Percentiles rank a stretch among this genome's conserved stretches.
Conservation (phyloP, 495 filamentous ascomycete genomes). For the Podospora anserina region DNA sequence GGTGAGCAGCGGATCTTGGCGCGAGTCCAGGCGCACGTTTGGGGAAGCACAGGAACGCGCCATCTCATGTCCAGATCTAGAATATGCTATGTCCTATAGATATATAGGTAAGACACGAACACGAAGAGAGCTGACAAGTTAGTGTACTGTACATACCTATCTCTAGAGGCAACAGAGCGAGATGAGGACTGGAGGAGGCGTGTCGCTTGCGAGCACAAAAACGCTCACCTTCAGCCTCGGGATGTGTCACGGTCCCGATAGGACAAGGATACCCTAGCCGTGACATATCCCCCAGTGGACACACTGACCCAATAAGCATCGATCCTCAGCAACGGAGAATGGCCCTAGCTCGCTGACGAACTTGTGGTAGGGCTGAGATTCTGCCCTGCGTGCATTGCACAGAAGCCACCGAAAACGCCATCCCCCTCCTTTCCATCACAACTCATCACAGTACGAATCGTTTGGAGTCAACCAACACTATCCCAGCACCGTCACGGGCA, state of each 20-base stretch:
- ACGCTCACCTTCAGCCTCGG: not conserved
- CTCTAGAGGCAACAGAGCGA: not conserved
- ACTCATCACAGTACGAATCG: not conserved
- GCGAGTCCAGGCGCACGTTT: not conserved
- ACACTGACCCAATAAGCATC: not conserved
- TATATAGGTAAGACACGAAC: no score
- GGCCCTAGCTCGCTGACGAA: not conserved
- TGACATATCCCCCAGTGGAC: not conserved
- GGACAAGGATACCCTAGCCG: not conserved
- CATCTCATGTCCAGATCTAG: not conserved
- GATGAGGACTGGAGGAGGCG: not conserved
- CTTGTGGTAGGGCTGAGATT: constrained; percentile 8
- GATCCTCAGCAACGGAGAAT: not conserved
- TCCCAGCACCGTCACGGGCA: not conserved
- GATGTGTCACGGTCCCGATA: not conserved
- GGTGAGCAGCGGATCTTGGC: not conserved
- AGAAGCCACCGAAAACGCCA: constrained; percentile 3
- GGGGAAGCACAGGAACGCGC: not conserved
- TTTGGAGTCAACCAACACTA: not conserved
- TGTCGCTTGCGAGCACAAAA: not conserved
- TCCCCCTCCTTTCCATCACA: not conserved
- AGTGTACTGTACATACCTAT: not conserved
- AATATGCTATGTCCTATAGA: no score
- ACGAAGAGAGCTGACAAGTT: no score
- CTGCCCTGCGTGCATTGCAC: constrained; percentile 2